Evolutionary conservation across 2,329 filamentous ascomycete genomes (phyloP), one percentile per base, ranked within the genome.

Genomic region (Verticillium nonalfalfae): DNA sequence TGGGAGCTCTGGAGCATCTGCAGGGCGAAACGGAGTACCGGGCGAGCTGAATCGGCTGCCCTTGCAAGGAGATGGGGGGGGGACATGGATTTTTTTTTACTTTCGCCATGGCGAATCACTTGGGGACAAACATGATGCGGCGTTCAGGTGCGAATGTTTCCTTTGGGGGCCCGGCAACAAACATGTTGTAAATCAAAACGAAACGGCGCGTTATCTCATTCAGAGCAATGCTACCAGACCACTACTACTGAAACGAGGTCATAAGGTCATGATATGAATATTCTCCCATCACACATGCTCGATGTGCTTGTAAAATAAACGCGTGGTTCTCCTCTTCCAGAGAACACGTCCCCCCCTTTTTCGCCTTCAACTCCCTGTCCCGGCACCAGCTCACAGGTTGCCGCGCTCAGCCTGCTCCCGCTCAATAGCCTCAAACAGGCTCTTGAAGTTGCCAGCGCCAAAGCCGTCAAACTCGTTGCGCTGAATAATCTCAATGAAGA

Each of bases 401-500:
- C 94, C 93, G 61, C 93, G 82, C 74, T 90, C 81, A 56, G 87
- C 92, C 81, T 97, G 94, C 75, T 97, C 93, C 58, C 93, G 81
- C 82, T 97, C 94, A 73, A 97, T 96, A 2, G 94, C 93, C 81
- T 97, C 93, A 70, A 97, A 97, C 68, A 97, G 71, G 64, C 89
- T 93, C 85, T 93, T 97, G 79, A 97, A 97, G 75, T 97, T 98
- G 1, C 94, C 94, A 0, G 93, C 94, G 4, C 94, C 93, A 68
- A 97, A 97, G 0, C 94, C 94, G 36, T 90, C 88, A 74, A 97
- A 97, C 66, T 92, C 88, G 69, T 96, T 89, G 61, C 93, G 81
- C 80, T 97, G 93, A 69, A 97, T 97, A 69, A 97, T 96, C 83
- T 97, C 94, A 65, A 97, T 87, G 73, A 97, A 97, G 34, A 97